phyloP scores from a whole-genome alignment of 2,329 filamentous ascomycete species.

The Coniochaeta sp. region DNA sequence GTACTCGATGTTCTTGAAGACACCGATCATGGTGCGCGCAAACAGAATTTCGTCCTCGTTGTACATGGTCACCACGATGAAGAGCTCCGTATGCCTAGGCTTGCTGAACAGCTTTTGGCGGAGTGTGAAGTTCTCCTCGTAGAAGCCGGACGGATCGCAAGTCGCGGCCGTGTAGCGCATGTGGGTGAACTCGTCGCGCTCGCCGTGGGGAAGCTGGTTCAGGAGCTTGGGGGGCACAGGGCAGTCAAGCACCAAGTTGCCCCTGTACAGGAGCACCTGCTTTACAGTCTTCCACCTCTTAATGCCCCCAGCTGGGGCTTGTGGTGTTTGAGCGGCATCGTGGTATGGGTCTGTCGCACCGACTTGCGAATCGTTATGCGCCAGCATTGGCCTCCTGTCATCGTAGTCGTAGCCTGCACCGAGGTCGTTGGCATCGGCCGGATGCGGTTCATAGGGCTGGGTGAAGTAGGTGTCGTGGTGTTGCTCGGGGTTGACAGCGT shows the following conservation, averaged over 20 bases:
- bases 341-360: constrained; percentile 33
- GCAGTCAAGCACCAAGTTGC: constrained; percentile 94
- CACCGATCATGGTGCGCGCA: constrained; percentile 89
- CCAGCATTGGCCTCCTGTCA: constrained; percentile 70
- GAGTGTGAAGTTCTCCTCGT: constrained; percentile 81
- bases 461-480: constrained; percentile 86
- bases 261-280: constrained; percentile 93
- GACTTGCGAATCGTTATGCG: constrained; percentile 46
- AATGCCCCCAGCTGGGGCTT: constrained; percentile 49
- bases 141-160: constrained; percentile 85
- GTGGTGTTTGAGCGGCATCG: constrained; percentile 32
- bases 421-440: constrained; percentile 46
- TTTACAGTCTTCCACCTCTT: constrained; percentile 98
- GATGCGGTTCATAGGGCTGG: constrained; percentile 69
- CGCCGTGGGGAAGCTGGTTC: constrained; percentile 81
- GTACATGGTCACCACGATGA: constrained; percentile 98
- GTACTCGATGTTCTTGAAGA: constrained; percentile 98
- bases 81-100: constrained; percentile 85
- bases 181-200: constrained; percentile 85
- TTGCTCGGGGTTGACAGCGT: constrained; percentile 71
- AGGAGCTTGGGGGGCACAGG: constrained; percentile 85
- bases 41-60: constrained; percentile 97
- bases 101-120: constrained; percentile 90
- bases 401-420: constrained; percentile 62
- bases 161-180: constrained; percentile 94